phyloP scores from a whole-genome alignment of 805 yeast genomes.

The Wickerhamia fluorescens region DNA sequence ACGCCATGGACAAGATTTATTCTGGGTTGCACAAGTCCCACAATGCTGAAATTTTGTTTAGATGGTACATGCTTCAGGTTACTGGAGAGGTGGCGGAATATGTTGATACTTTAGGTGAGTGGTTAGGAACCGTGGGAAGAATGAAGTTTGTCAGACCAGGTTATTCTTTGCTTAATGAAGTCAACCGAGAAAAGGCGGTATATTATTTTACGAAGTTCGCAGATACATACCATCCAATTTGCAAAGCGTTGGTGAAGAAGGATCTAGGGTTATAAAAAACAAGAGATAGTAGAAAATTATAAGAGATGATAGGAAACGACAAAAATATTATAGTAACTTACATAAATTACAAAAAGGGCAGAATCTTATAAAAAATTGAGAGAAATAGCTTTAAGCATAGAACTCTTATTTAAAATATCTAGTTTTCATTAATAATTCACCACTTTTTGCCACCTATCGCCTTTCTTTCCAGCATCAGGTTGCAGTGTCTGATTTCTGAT shows the following conservation, averaged over 20 bases:
- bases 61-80: constrained; percentile 68
- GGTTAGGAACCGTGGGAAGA: constrained; percentile 31
- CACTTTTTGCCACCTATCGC: too few relatives aligned
- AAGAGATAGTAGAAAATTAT: too few relatives aligned
- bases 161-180: constrained; percentile 15
- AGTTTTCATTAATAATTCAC: too few relatives aligned
- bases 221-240: constrained; percentile 26
- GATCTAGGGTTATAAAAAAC: constrained; percentile 60
- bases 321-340: too few relatives aligned
- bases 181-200: constrained; percentile 22
- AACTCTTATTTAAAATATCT: too few relatives aligned
- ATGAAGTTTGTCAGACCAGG: constrained; percentile 33
- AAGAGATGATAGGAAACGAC: too few relatives aligned
- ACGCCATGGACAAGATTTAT: constrained; percentile 29
- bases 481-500: too few relatives aligned
- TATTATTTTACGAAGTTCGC: constrained; percentile 15
- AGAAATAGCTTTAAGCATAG: too few relatives aligned
- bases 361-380: too few relatives aligned
- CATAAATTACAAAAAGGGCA: too few relatives aligned
- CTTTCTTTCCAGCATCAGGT: too few relatives aligned
- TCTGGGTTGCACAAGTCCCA: constrained; percentile 40
- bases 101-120: constrained; percentile 52
- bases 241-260: constrained; percentile 61
- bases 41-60: constrained; percentile 76
- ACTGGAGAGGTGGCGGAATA: constrained; percentile 40